Percentiles rank a stretch among this genome's conserved stretches.
Evolutionary conservation across 768 basidiomycete genomes (phyloP).

Genomic region (Kwoniella sp.): DNA sequence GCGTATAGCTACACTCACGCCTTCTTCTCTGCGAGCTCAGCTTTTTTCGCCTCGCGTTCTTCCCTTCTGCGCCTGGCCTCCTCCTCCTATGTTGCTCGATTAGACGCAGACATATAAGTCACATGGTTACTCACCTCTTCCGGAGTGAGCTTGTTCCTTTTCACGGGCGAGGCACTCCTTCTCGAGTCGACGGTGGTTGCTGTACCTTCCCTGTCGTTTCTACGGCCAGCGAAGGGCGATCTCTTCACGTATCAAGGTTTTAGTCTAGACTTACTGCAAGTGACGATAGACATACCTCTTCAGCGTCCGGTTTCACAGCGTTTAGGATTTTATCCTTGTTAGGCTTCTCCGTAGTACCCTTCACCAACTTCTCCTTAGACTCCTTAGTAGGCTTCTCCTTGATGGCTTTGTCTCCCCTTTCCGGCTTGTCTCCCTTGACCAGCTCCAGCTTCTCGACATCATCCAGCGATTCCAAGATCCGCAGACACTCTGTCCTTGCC

Average conservation of each 20-base stretch:
- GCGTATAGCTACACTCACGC: too few relatives aligned
- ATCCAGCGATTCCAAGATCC: slow-evolving; percentile 29
- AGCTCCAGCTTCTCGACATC: slow-evolving; percentile 34
- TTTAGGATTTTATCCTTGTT: background rate
- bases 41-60: slow-evolving; percentile 37
- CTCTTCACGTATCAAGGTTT: slow-evolving; percentile 3
- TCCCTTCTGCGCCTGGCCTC: slow-evolving; percentile 34
- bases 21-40: slow-evolving; percentile 30
- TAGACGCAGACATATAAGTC: slow-evolving; percentile 2
- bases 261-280: background rate
- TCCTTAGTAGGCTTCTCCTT: slow-evolving; percentile 9
- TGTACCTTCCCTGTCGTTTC: slow-evolving; percentile 35
- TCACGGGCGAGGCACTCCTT: slow-evolving; percentile 34
- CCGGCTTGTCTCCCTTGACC: slow-evolving; percentile 32
- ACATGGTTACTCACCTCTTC: slow-evolving; percentile 32
- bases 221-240: slow-evolving; percentile 8
- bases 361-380: background rate
- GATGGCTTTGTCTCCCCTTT: slow-evolving; percentile 11
- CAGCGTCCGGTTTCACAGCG: background rate
- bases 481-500: slow-evolving; percentile 26
- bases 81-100: slow-evolving; percentile 24
- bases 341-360: slow-evolving; percentile 9
- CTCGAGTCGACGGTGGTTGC: slow-evolving; percentile 32
- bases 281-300: slow-evolving; percentile 1
- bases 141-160: slow-evolving; percentile 32